Evolutionary conservation across 2,329 filamentous ascomycete genomes (phyloP), one percentile per base, ranked within the genome.

Genomic region (Pleomassaria siparia): DNA sequence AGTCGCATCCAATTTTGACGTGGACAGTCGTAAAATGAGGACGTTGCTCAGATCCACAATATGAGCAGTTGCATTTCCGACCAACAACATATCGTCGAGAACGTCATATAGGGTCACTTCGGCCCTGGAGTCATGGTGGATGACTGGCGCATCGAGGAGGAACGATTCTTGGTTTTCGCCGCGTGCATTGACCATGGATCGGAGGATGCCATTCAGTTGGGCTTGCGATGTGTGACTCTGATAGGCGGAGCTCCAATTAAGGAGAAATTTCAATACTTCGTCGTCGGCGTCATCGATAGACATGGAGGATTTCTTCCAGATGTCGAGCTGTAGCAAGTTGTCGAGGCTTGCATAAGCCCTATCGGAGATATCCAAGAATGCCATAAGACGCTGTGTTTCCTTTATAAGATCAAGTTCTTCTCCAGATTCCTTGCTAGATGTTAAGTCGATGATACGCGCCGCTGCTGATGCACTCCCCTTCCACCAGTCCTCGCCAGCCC

Each of bases 361-460:
- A 35, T 78, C 69, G 3, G 82, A 82, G 4, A 64, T 67, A 56
- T 84, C 80, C 40, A 86, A 64, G 45, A 85, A 83, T 4, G 82
- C 81, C 73, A 85, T 81, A 39, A 86, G 58, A 11, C 83, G 76
- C 61, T 86, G 83, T 28, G 76, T 71, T 64, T 86, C 83, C 40
- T 78, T 69, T 9, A 85, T 64, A 15, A 84, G 67, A 2, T 75
- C 72, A n/a, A 67, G 43, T 2, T 57, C 56, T 12, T 57, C 40
- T 44, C 66, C 59, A n/a, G 58, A 56, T 6, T 63, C 63, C 24
- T 58, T 51, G 5, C 67, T 57, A 4, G 60, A 50, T 28, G 57
- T 58, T 47, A 74, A 59, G 42, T 77, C 74, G n/a, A 83, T 73
- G 18, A 80, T 76, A 39, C 74, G 76, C 3, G 78, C 73, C 12